Evolutionary conservation across 768 basidiomycete genomes (phyloP).

Genomic region (Pholiota microspora): DNA sequence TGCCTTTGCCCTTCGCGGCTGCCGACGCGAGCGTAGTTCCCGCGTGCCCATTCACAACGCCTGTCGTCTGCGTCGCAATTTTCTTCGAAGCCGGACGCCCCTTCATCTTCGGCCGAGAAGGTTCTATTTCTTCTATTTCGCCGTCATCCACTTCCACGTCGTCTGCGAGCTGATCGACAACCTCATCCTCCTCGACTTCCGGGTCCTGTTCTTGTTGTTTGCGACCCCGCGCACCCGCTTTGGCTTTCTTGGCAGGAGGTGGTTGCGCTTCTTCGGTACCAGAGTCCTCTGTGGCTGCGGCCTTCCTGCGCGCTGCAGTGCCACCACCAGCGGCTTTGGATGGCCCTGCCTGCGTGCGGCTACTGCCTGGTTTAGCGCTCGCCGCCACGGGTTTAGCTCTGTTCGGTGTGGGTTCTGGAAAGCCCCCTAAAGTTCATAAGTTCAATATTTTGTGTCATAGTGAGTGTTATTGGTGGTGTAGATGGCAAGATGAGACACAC

Average conservation of each 20-base stretch:
- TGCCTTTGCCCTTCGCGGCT: slow-evolving; percentile 30
- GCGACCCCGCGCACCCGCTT: background rate
- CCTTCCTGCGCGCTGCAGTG: slow-evolving; percentile 1
- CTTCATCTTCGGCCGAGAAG: slow-evolving; percentile 10
- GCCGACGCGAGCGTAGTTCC: slow-evolving; percentile 4
- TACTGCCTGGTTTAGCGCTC: slow-evolving; percentile 11
- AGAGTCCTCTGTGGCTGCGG: slow-evolving; percentile 3
- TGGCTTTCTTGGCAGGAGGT: slow-evolving; percentile 5
- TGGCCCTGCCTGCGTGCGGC: slow-evolving; percentile 17
- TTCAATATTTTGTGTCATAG: background rate
- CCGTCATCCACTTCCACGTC: slow-evolving; percentile 12
- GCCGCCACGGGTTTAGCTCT: slow-evolving; percentile 1
- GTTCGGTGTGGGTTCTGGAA: slow-evolving; percentile 11
- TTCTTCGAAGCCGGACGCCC: slow-evolving; percentile 12
- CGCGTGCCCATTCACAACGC: slow-evolving; percentile 1
- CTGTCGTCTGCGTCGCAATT: background rate
- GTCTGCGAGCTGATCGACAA: slow-evolving; percentile 9
- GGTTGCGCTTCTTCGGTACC: slow-evolving; percentile 1
- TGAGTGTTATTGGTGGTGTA: no score
- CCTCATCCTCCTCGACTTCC: slow-evolving; percentile 10
- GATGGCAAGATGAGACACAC: slow-evolving; percentile 16
- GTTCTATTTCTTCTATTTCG: slow-evolving; percentile 19
- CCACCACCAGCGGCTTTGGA: slow-evolving; percentile 7
- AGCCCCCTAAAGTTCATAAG: slow-evolving; percentile 3
- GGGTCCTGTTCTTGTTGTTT: slow-evolving; percentile 2